A percentile compares a stretch with the other conserved stretches of the same genome.
Conservation (phyloP, 371 early-diverging fungal genomes). For the Phascolomyces articulosus region DNA sequence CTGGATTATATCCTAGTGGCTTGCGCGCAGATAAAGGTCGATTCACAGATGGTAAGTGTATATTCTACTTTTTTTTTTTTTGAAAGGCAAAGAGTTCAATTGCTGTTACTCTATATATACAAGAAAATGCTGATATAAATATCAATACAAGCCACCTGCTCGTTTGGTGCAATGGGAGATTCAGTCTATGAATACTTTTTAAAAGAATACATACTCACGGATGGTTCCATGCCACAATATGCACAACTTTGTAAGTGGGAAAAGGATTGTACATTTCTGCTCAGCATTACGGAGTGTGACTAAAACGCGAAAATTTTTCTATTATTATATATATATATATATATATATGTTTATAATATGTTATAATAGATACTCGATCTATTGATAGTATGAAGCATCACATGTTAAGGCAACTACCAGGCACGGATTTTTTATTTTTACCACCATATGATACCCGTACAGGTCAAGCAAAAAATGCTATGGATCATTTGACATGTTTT, state of each 20-base stretch:
- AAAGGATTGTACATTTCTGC: too few species aligned
- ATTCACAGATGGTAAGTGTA: constrained; percentile 36
- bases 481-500: constrained; percentile 74
- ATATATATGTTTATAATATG: too few species aligned
- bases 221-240: constrained; percentile 55
- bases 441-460: constrained; percentile 38
- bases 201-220: constrained; percentile 66
- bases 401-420: constrained; percentile 49
- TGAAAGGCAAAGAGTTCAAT: too few species aligned
- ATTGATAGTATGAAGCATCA: constrained; percentile 51
- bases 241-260: constrained; percentile 63
- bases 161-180: constrained; percentile 59
- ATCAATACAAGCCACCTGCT: constrained; percentile 25
- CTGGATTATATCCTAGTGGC: constrained; percentile 58
- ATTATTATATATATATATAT: too few species aligned
- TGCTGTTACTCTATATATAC: too few species aligned
- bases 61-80: too few species aligned
- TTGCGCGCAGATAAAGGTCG: constrained; percentile 40
- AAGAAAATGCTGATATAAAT: constrained; percentile 5
- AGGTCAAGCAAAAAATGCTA: constrained; percentile 8
- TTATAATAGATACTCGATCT: constrained; percentile 49
- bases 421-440: constrained; percentile 47
- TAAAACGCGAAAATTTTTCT: too few species aligned
- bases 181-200: constrained; percentile 71
- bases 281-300: too few species aligned